phyloP scores from a whole-genome alignment of 352 stramenopile genomes.

The Peronospora destructor region DNA sequence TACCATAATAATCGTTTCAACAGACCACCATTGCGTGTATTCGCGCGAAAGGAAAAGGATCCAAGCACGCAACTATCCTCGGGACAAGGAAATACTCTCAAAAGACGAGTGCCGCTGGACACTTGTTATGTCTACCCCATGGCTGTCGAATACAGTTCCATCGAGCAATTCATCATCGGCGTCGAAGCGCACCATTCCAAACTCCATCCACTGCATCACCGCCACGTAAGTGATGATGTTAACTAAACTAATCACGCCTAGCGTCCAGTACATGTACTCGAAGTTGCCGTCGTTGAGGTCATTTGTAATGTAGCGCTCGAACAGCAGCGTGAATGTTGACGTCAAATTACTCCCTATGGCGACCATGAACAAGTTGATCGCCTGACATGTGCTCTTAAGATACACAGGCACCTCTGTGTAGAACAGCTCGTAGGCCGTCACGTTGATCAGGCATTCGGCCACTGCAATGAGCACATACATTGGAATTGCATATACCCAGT shows the following conservation, averaged over 20 bases:
- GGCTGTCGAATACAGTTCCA: conserved; percentile 50
- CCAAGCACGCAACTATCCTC: conserved; percentile 21
- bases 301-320: conserved; percentile 66
- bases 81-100: conserved; percentile 65
- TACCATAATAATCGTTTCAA: conserved; percentile 35
- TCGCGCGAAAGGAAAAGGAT: conserved; percentile 7
- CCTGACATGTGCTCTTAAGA: conserved; percentile 83
- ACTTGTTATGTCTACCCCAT: conserved; percentile 59
- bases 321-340: conserved; percentile 83
- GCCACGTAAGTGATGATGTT: conserved; percentile 70
- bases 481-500: conserved; percentile 70
- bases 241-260: conserved; percentile 59
- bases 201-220: conserved; percentile 85
- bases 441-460: conserved; percentile 85
- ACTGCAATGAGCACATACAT: conserved; percentile 80
- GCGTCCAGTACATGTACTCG: conserved; percentile 88
- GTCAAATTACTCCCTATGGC: conserved; percentile 85
- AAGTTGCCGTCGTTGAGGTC: conserved; percentile 77
- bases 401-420: conserved; percentile 85
- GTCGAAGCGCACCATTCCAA: conserved; percentile 76
- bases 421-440: conserved; percentile 83
- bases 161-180: conserved; percentile 59
- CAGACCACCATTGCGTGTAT: conserved; percentile 14
- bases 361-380: conserved; percentile 86
- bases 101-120: conserved; percentile 69